A percentile compares a stretch with the other conserved stretches of the same genome.
phyloP scores from a whole-genome alignment of 768 basidiomycete species.

The Auricularia sp. region DNA sequence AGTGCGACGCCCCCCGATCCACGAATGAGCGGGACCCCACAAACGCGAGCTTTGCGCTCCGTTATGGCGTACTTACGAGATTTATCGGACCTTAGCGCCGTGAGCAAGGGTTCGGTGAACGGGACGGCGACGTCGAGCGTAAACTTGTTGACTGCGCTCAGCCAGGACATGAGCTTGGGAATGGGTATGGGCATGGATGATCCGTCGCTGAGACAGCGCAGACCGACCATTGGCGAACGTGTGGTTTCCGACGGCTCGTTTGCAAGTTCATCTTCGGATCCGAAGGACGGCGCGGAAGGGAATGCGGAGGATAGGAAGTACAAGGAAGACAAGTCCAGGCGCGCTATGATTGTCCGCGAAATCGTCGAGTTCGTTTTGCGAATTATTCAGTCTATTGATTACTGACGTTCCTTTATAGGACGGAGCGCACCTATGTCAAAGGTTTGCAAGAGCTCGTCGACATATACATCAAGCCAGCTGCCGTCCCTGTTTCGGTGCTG shows the following conservation, averaged over 20 bases:
- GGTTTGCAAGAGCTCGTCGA: constrained; percentile 90
- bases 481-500: constrained; percentile 56
- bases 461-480: constrained; percentile 87
- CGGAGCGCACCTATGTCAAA: constrained; percentile 90
- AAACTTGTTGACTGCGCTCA: constrained; percentile 20
- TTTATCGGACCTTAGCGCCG: constrained; percentile 80
- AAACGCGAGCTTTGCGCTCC: constrained; percentile 73
- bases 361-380: constrained; percentile 67
- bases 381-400: constrained; percentile 2
- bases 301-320: constrained; percentile 67
- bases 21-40: constrained; percentile 17
- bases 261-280: constrained; percentile 3
- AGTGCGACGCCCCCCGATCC: neutral
- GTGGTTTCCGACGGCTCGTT: constrained; percentile 36
- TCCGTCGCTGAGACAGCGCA: constrained; percentile 38
- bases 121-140: constrained; percentile 44
- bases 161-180: constrained; percentile 25
- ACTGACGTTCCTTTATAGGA: constrained; percentile 37
- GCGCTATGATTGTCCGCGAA: constrained; percentile 77
- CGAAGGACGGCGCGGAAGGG: constrained; percentile 5
- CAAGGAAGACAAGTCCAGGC: constrained; percentile 83
- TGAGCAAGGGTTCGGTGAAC: constrained; percentile 40
- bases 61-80: constrained; percentile 95
- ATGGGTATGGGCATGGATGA: constrained; percentile 11
- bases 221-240: constrained; percentile 60